phyloP scores from a whole-genome alignment of 2,329 filamentous ascomycete genomes.

The Fusarium domesticum region DNA sequence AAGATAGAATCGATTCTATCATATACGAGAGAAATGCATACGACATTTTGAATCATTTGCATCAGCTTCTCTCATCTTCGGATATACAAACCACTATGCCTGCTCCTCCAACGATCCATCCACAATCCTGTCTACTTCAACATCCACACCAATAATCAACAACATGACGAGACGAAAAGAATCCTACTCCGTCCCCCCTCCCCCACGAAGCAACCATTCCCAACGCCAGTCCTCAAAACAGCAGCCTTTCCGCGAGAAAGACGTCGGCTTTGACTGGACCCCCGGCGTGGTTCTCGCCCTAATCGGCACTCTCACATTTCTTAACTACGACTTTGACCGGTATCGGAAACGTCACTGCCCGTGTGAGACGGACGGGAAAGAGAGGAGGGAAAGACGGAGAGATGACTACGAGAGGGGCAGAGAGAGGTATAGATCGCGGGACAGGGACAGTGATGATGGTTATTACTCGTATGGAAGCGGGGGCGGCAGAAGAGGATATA shows the following conservation, averaged over 20 bases:
- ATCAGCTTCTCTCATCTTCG: background rate
- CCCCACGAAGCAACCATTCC: slow-evolving; percentile 3
- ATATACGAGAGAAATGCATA: slow-evolving; percentile 2
- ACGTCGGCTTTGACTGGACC: slow-evolving; percentile 40
- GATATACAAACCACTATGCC: background rate
- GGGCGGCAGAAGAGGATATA: slow-evolving; percentile 10
- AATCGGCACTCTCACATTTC: slow-evolving; percentile 35
- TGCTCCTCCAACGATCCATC: background rate
- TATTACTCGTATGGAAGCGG: slow-evolving; percentile 9
- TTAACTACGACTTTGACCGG: slow-evolving; percentile 38
- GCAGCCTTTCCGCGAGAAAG: slow-evolving; percentile 38
- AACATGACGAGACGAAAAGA: slow-evolving; percentile 19
- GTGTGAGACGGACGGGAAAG: slow-evolving; percentile 2
- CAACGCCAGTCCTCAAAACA: slow-evolving; percentile 26
- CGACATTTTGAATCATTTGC: background rate
- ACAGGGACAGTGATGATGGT: slow-evolving; percentile 6
- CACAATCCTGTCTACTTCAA: background rate
- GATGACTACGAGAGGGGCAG: slow-evolving; percentile 16
- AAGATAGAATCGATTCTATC: background rate
- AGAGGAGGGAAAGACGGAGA: slow-evolving; percentile 3
- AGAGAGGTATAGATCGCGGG: slow-evolving; percentile 9
- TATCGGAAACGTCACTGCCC: slow-evolving; percentile 5
- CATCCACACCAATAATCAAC: background rate
- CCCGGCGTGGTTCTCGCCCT: slow-evolving; percentile 39
- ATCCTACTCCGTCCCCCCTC: slow-evolving; percentile 14